Evolutionary conservation across 345 rosid genomes (phyloP).

Genomic region (Linum usitatissimum): DNA sequence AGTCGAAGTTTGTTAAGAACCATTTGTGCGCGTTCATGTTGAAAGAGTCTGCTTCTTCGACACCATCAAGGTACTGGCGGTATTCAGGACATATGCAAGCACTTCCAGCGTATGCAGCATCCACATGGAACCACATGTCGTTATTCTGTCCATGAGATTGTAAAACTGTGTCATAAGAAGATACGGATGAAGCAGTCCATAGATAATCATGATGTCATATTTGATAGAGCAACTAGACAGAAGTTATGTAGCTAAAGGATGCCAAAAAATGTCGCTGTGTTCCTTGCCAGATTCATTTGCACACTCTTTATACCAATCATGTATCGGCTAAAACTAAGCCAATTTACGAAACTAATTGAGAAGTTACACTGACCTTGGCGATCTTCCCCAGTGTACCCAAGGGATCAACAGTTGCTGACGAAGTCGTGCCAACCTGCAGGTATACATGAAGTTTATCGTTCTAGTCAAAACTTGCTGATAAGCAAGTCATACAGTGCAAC

Average conservation of each 20-base stretch:
- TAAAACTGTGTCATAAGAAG: background rate
- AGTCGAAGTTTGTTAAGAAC: slow-evolving; percentile 82
- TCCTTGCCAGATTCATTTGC: background rate
- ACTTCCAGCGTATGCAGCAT: slow-evolving; percentile 93
- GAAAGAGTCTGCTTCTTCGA: slow-evolving; percentile 86
- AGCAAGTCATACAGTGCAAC: background rate
- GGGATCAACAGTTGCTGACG: slow-evolving; percentile 82
- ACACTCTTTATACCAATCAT: background rate
- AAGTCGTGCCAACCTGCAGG: slow-evolving; percentile 75
- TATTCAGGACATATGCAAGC: slow-evolving; percentile 88
- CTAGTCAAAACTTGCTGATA: background rate
- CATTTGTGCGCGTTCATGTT: slow-evolving; percentile 93
- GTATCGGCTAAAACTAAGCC: background rate
- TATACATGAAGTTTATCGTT: slow-evolving; percentile 4
- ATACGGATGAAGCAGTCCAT: background rate
- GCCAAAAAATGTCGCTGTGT: background rate
- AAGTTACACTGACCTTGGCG: slow-evolving; percentile 36
- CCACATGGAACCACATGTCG: slow-evolving; percentile 78
- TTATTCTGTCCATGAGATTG: slow-evolving; percentile 35
- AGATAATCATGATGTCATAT: background rate
- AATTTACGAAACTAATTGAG: background rate
- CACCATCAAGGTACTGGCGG: slow-evolving; percentile 60
- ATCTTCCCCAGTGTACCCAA: slow-evolving; percentile 51
- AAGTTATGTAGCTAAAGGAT: background rate
- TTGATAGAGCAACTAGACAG: background rate